These are phyloP conservation scores for Penicillium sp. DNA, from an alignment of 2,329 filamentous ascomycete genomes.

Conservation along the genomic window DNA sequence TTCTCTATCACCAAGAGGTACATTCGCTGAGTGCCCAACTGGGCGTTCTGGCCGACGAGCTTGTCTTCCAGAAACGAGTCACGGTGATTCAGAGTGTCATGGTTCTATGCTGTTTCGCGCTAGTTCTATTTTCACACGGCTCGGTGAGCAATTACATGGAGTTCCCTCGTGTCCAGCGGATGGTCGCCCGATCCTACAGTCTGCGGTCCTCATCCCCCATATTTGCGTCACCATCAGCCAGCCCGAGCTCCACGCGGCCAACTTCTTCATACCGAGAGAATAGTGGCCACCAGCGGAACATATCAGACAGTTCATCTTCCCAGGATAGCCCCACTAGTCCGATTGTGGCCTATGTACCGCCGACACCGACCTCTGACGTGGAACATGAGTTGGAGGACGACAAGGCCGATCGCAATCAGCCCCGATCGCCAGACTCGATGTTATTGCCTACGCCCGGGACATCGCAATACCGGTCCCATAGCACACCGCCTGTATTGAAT, in stretches of 20 bases:
- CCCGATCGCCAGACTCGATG: conserved; percentile 21
- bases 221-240: conserved; percentile 41
- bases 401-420: conserved; percentile 18
- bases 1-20: conserved; percentile 81
- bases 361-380: conserved; percentile 42
- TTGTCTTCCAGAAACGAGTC: conserved; percentile 83
- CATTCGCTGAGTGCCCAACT: conserved; percentile 79
- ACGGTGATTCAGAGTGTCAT: conserved; percentile 89
- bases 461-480: conserved; percentile 34
- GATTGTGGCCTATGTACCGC: conserved; percentile 42
- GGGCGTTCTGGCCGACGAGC: conserved; percentile 89
- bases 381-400: conserved; percentile 26
- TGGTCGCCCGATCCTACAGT: conserved; percentile 51
- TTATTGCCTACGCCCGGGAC: conserved; percentile 28
- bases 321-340: conserved; percentile 35
- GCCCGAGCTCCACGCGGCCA: conserved; percentile 42
- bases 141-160: conserved; percentile 49
- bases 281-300: conserved; percentile 33
- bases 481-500: conserved; percentile 36
- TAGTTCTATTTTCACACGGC: conserved; percentile 76
- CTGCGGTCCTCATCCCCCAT: conserved; percentile 43
- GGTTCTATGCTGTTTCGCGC: conserved; percentile 80
- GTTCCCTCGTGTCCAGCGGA: conserved; percentile 51
- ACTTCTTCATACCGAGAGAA: conserved; percentile 35
- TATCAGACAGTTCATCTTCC: conserved; percentile 42